These are phyloP conservation scores for Populus davidiana DNA, from an alignment of 345 rosid species.

Conservation along the genomic window DNA sequence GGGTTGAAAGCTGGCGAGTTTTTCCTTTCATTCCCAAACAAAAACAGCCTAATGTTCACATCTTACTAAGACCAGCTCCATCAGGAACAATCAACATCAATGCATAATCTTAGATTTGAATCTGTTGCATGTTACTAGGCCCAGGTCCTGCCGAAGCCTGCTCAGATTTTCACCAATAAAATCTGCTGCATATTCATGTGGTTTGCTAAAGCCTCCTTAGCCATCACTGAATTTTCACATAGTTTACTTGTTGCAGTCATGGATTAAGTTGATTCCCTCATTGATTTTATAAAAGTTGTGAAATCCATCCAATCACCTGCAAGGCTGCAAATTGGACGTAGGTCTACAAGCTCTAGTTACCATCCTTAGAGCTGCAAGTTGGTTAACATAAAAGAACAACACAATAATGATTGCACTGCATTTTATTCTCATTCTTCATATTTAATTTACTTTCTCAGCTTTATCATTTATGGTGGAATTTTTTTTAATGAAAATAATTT, in stretches of 20 bases:
- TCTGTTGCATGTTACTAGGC: background rate
- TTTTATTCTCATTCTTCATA: background rate
- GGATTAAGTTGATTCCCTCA: background rate
- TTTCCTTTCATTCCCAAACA: no score
- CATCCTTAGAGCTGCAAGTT: background rate
- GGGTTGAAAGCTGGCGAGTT: no score
- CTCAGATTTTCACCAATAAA: background rate
- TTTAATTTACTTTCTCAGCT: background rate
- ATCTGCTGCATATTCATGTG: background rate
- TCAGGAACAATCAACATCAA: background rate
- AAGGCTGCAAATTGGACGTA: background rate
- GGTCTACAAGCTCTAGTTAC: background rate
- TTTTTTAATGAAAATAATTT: background rate
- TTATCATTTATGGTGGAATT: background rate
- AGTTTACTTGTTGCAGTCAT: background rate
- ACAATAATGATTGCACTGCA: background rate
- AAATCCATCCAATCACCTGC: background rate
- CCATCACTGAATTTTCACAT: no score
- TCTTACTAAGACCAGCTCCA: background rate
- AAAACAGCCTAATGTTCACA: background rate
- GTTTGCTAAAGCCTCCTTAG: no score
- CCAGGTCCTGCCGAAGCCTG: background rate
- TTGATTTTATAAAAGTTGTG: no score
- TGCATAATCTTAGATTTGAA: background rate
- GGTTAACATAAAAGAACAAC: background rate